A percentile compares a stretch with the other conserved stretches of the same genome.
Evolutionary conservation across 1,284 basidiomycete genomes (phyloP).

Genomic region (Uromyces viciae-fabae): DNA sequence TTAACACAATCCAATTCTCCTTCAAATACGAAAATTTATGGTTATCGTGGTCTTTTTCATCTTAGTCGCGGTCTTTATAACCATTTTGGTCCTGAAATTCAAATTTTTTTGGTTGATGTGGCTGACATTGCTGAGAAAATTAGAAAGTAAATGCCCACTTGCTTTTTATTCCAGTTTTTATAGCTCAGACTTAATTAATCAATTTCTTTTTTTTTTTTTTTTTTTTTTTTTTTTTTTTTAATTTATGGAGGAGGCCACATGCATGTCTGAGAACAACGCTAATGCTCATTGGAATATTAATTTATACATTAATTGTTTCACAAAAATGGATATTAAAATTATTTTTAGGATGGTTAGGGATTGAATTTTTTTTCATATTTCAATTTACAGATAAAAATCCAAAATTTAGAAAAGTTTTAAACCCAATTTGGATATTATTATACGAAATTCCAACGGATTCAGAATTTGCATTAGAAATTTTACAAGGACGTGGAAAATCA

Average conservation of each 20-base stretch:
- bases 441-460: conserved; percentile 39
- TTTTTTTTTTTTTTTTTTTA: no score
- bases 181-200: background rate
- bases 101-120: conserved; percentile 24
- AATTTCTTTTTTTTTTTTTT: no score
- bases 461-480: conserved; percentile 35
- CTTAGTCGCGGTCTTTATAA: conserved; percentile 23
- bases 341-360: conserved; percentile 41
- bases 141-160: conserved; percentile 32
- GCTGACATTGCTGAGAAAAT: conserved; percentile 41
- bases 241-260: conserved; percentile 40
- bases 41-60: background rate
- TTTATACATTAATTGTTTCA: conserved; percentile 22
- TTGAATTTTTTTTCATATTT: conserved; percentile 39
- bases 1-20: background rate
- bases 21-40: conserved; percentile 1
- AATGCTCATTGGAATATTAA: conserved; percentile 4
- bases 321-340: conserved; percentile 42
- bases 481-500: conserved; percentile 8
- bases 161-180: background rate
- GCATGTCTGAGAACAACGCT: conserved; percentile 22
- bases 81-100: conserved; percentile 18
- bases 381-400: conserved; percentile 37
- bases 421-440: conserved; percentile 35
- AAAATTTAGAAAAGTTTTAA: conserved; percentile 26